A percentile compares a stretch with the other conserved stretches of the same genome.
These are phyloP conservation scores for Arthrobotrys sphaeroides DNA, from an alignment of 2,329 filamentous ascomycete genomes.

Conservation along the genomic window DNA sequence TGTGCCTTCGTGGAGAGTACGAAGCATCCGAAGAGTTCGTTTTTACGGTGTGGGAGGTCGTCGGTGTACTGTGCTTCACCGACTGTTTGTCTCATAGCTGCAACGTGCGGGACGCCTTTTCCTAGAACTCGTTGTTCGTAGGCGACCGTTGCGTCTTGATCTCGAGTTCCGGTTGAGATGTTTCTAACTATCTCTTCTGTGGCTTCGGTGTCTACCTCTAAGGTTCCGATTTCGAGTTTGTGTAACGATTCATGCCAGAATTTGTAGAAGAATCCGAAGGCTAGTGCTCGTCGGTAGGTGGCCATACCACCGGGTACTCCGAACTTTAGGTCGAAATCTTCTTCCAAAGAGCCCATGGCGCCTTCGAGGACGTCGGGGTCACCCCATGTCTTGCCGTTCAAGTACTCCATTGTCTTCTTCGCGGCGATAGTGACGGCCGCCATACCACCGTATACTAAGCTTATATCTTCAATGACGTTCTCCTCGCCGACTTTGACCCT, in stretches of 20 bases:
- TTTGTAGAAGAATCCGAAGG: conserved; percentile 93
- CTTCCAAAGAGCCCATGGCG: conserved; percentile 85
- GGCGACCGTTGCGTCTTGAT: conserved; percentile 75
- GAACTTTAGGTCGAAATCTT: conserved; percentile 87
- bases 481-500: conserved; percentile 75
- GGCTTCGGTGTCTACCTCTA: conserved; percentile 70
- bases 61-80: conserved; percentile 97
- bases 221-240: conserved; percentile 65
- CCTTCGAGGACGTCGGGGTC: conserved; percentile 86
- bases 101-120: conserved; percentile 84
- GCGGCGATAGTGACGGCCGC: conserved; percentile 89
- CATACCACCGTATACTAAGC: conserved; percentile 94
- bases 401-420: conserved; percentile 76
- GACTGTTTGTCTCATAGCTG: conserved; percentile 90
- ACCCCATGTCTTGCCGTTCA: conserved; percentile 80
- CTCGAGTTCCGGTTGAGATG: conserved; percentile 81
- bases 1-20: conserved; percentile 89
- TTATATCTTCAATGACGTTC: conserved; percentile 76
- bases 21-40: conserved; percentile 87
- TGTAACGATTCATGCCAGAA: conserved; percentile 91
- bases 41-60: conserved; percentile 85
- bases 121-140: conserved; percentile 86
- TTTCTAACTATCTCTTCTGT: conserved; percentile 84
- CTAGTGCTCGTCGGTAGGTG: conserved; percentile 89
- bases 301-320: conserved; percentile 97